phyloP scores from a whole-genome alignment of 2,329 filamentous ascomycete species.

The Hirsutella minnesotensis region DNA sequence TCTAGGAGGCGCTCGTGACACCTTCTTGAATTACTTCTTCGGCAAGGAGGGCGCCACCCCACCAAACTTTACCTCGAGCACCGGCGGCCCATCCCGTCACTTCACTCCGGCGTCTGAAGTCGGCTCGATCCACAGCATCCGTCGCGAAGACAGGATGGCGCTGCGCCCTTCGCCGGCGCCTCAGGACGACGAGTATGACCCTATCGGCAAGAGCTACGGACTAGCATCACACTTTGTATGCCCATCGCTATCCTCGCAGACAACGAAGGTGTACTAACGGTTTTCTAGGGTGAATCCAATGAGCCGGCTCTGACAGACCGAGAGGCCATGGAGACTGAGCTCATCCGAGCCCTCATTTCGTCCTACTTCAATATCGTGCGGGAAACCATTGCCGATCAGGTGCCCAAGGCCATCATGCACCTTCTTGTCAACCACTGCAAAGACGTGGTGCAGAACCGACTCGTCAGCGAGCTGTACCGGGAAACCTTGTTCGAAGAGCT shows the following conservation, averaged over 20 bases:
- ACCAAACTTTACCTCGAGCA: slow-evolving; percentile 21
- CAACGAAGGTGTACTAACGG: background rate
- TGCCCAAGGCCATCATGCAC: slow-evolving; percentile 98
- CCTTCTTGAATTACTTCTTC: slow-evolving; percentile 97
- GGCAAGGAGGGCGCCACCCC: slow-evolving; percentile 69
- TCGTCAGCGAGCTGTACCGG: slow-evolving; percentile 92
- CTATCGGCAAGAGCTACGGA: slow-evolving; percentile 24
- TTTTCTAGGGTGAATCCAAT: slow-evolving; percentile 40
- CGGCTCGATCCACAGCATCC: slow-evolving; percentile 72
- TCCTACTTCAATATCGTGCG: slow-evolving; percentile 99
- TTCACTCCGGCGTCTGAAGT: slow-evolving; percentile 70
- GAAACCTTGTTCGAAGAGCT: slow-evolving; percentile 84
- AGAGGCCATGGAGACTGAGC: slow-evolving; percentile 92
- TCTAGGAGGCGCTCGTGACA: slow-evolving; percentile 61
- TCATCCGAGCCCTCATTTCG: slow-evolving; percentile 90
- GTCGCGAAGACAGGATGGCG: slow-evolving; percentile 51
- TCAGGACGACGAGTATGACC: slow-evolving; percentile 31
- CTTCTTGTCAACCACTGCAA: slow-evolving; percentile 97
- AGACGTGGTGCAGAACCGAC: slow-evolving; percentile 91
- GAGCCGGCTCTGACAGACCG: slow-evolving; percentile 89
- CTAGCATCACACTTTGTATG: slow-evolving; percentile 48
- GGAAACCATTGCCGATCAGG: slow-evolving; percentile 96
- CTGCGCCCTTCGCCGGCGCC: slow-evolving; percentile 33
- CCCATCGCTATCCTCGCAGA: background rate
- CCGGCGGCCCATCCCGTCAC: slow-evolving; percentile 39